Evolutionary conservation across 2,329 filamentous ascomycete genomes (phyloP).

Genomic region (Calonectria multiphialidica): DNA sequence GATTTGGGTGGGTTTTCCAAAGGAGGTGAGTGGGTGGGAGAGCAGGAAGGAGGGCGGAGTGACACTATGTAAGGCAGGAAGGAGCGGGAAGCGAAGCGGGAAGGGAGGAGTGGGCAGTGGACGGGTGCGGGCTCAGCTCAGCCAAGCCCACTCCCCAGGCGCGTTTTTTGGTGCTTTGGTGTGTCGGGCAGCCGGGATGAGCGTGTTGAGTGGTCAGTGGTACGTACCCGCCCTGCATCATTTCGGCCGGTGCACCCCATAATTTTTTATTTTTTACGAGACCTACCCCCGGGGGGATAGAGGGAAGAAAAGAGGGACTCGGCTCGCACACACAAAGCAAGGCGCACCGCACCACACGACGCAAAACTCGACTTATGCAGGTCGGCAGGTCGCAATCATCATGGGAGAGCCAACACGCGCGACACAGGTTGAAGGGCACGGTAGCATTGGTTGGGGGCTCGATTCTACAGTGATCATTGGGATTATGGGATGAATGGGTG

Average conservation of each 20-base stretch:
- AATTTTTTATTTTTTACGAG: not conserved
- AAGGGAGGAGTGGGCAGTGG: conserved; percentile 13
- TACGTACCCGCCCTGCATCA: conserved; percentile 13
- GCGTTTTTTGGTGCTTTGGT: conserved; percentile 28
- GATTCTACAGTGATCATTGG: no score
- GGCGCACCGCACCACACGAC: not conserved
- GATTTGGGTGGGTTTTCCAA: conserved; percentile 21
- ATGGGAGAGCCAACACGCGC: not conserved
- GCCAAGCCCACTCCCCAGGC: conserved; percentile 21
- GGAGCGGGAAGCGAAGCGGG: conserved; percentile 13
- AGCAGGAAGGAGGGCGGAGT: conserved; percentile 19
- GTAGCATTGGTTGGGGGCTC: not conserved
- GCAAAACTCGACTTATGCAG: conserved; percentile 9
- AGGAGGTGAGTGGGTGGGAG: conserved; percentile 18
- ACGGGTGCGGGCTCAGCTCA: conserved; percentile 8
- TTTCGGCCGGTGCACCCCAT: not conserved
- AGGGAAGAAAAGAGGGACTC: not conserved
- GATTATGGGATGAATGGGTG: no score
- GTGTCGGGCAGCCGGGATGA: conserved; percentile 22
- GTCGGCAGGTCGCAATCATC: conserved; percentile 1
- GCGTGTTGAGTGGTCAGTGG: conserved; percentile 23
- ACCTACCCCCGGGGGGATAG: not conserved
- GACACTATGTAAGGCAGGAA: conserved; percentile 13
- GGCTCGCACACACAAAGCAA: not conserved
- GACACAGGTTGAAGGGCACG: not conserved